phyloP scores from a whole-genome alignment of 352 stramenopile genomes.

The Globisporangium irregulare region DNA sequence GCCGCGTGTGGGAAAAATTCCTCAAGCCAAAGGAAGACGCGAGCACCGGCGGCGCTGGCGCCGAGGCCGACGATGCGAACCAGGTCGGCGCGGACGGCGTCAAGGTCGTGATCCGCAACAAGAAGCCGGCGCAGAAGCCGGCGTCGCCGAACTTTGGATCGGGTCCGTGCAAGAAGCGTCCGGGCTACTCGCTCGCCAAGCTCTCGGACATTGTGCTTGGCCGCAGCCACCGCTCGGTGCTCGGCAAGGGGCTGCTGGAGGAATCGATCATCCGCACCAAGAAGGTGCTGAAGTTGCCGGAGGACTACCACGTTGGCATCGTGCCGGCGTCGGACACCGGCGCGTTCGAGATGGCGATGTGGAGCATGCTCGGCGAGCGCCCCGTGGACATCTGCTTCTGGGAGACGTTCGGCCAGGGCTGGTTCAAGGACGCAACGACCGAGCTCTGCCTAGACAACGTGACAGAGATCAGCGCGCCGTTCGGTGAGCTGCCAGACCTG shows the following conservation, averaged over 20 bases:
- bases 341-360: constrained; percentile 99
- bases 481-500: constrained; percentile 96
- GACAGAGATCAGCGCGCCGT: constrained; percentile 92
- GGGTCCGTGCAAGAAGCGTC: constrained; percentile 98
- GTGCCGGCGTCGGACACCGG: constrained; percentile 98
- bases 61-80: neutral
- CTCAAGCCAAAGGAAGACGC: constrained; percentile 43
- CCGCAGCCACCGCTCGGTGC: constrained; percentile 95
- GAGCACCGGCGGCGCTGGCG: constrained; percentile 3
- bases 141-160: constrained; percentile 95
- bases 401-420: constrained; percentile 97
- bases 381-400: constrained; percentile 95
- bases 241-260: constrained; percentile 96
- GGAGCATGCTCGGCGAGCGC: constrained; percentile 94
- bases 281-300: constrained; percentile 91
- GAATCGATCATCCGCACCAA: constrained; percentile 95
- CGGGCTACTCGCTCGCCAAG: constrained; percentile 90
- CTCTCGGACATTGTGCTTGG: constrained; percentile 90
- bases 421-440: constrained; percentile 93
- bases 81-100: constrained; percentile 22
- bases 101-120: constrained; percentile 53
- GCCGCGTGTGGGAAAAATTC: constrained; percentile 60
- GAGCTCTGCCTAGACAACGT: constrained; percentile 95
- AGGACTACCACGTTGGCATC: constrained; percentile 95
- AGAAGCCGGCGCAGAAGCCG: constrained; percentile 73